Evolutionary conservation across 352 stramenopile genomes (phyloP).

Genomic region (Pythium chondricola): DNA sequence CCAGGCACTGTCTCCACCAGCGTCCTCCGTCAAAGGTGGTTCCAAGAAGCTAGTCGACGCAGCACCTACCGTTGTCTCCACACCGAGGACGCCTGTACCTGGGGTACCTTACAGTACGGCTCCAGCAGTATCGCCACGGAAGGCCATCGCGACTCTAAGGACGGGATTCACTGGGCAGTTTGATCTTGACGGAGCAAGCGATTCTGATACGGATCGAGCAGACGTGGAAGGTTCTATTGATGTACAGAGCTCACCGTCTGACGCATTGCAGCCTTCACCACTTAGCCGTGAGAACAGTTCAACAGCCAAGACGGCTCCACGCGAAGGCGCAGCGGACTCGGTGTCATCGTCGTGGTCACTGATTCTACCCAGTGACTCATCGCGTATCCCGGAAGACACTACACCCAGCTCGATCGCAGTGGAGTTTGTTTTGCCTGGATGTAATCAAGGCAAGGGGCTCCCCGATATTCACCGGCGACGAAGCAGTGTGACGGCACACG

Average conservation of each 20-base stretch:
- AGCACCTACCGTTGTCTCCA: background rate
- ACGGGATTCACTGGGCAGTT: slow-evolving; percentile 1
- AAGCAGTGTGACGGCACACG: too few relatives aligned
- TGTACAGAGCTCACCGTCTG: background rate
- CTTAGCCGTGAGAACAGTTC: too few relatives aligned
- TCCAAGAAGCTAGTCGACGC: background rate
- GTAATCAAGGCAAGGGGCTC: too few relatives aligned
- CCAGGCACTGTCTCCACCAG: too few relatives aligned
- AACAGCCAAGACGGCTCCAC: slow-evolving; percentile 1
- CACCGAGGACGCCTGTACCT: slow-evolving; percentile 2
- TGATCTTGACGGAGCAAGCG: background rate
- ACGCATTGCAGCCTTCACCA: too few relatives aligned
- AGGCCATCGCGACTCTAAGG: slow-evolving; percentile 28
- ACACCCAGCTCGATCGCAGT: too few relatives aligned
- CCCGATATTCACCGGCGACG: background rate
- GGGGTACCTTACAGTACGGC: slow-evolving; percentile 36
- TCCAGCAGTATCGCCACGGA: slow-evolving; percentile 26
- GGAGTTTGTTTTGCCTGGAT: too few relatives aligned
- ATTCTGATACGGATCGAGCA: background rate
- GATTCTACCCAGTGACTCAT: slow-evolving; percentile 4
- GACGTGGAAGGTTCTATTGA: background rate
- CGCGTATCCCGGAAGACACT: too few relatives aligned
- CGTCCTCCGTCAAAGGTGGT: background rate
- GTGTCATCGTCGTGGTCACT: slow-evolving; percentile 10
- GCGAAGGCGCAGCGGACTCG: background rate